Evolutionary conservation across 2,329 filamentous ascomycete species (phyloP).

Genomic region (Dothideomycetes sp.): DNA sequence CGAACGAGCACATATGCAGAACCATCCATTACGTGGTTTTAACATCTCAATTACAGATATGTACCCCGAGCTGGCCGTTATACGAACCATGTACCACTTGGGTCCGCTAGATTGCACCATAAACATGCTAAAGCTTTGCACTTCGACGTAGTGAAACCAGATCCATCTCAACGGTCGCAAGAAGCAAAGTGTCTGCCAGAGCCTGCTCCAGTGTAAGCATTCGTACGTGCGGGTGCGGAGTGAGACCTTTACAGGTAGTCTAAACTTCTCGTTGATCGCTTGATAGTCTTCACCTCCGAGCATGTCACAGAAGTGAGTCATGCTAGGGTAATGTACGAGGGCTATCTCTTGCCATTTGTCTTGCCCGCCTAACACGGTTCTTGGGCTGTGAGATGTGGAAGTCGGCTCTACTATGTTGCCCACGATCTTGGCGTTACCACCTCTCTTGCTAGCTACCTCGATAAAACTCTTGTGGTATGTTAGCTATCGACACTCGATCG

Average conservation of each 20-base stretch:
- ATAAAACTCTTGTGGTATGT: constrained; percentile 12
- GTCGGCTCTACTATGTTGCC: constrained; percentile 40
- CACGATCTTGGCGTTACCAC: constrained; percentile 51
- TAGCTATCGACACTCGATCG: constrained; percentile 33
- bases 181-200: background rate
- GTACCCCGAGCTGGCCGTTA: too few species aligned
- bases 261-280: constrained; percentile 41
- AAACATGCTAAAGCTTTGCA: too few species aligned
- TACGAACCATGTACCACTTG: too few species aligned
- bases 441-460: constrained; percentile 23
- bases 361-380: constrained; percentile 5
- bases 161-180: background rate
- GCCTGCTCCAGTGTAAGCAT: background rate
- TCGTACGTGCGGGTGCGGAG: background rate
- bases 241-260: constrained; percentile 31
- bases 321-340: constrained; percentile 53
- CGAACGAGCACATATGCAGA: too few species aligned
- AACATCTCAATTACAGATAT: too few species aligned
- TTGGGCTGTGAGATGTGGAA: background rate
- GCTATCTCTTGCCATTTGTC: constrained; percentile 51
- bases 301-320: constrained; percentile 53
- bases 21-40: too few species aligned
- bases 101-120: too few species aligned
- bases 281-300: constrained; percentile 47
- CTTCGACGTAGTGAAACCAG: too few species aligned